Percentiles rank a stretch among this genome's conserved stretches.
These are phyloP conservation scores for Scleromitrula shiraiana DNA, from an alignment of 2,329 filamentous ascomycete species.

Conservation along the genomic window DNA sequence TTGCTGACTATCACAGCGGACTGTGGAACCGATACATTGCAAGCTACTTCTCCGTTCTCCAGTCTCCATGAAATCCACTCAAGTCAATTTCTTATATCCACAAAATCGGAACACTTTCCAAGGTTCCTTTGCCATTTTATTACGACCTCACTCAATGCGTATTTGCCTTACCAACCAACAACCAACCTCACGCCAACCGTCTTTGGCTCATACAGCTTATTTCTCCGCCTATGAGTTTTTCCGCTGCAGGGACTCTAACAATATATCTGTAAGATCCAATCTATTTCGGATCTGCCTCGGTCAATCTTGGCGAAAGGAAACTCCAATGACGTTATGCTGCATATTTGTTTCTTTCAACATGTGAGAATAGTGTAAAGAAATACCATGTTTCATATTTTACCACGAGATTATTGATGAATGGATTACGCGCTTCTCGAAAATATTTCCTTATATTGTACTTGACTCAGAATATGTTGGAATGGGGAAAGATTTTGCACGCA, in stretches of 20 bases:
- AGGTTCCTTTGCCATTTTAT: background rate
- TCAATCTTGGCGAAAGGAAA: conserved; percentile 1
- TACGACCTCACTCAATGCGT: background rate
- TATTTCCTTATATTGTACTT: background rate
- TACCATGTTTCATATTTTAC: too few species aligned
- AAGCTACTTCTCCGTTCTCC: background rate
- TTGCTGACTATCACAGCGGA: background rate
- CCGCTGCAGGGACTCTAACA: conserved; percentile 8
- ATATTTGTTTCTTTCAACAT: background rate
- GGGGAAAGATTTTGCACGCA: too few species aligned
- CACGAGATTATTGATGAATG: background rate
- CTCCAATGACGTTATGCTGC: conserved; percentile 5
- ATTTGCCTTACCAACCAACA: background rate
- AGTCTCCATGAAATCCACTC: background rate
- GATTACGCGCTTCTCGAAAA: background rate
- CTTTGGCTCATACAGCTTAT: background rate
- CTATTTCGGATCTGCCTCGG: conserved; percentile 8
- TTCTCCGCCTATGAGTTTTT: conserved; percentile 5
- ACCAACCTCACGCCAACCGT: conserved; percentile 4
- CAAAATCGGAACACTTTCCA: background rate
- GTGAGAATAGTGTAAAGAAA: too few species aligned
- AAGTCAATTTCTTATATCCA: conserved; percentile 1
- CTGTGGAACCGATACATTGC: background rate
- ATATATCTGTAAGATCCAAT: background rate
- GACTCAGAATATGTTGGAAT: background rate